These are phyloP conservation scores for Neonothopanus nambi DNA, from an alignment of 1,284 basidiomycete genomes.

Conservation along the genomic window DNA sequence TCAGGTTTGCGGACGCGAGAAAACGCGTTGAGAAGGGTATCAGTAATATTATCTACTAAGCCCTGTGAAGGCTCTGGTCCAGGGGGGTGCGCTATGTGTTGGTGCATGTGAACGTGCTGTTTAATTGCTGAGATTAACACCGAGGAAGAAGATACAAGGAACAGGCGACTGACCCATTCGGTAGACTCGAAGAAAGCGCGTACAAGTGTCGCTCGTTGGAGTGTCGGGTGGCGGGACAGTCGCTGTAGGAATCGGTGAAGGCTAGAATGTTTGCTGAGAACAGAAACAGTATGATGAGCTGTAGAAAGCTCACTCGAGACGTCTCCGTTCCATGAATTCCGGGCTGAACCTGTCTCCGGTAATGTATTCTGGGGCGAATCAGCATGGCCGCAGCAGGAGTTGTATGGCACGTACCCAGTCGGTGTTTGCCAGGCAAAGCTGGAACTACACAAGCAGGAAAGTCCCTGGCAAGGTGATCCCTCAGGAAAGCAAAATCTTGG, in stretches of 20 bases:
- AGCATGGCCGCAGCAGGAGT: not conserved
- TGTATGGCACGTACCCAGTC: slow-evolving; percentile 68
- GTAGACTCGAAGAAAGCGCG: slow-evolving; percentile 93
- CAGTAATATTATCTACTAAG: slow-evolving; percentile 93
- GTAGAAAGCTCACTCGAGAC: slow-evolving; percentile 72
- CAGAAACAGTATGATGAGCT: not conserved
- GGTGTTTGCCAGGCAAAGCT: slow-evolving; percentile 94
- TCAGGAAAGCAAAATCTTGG: slow-evolving; percentile 95
- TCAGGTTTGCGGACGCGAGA: slow-evolving; percentile 95
- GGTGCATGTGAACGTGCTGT: slow-evolving; percentile 94
- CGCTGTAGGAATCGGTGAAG: slow-evolving; percentile 93
- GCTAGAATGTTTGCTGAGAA: slow-evolving; percentile 40
- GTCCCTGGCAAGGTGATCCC: slow-evolving; percentile 85
- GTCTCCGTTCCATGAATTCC: slow-evolving; percentile 93
- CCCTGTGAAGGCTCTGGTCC: slow-evolving; percentile 75
- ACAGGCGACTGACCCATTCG: slow-evolving; percentile 83
- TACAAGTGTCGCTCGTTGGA: slow-evolving; percentile 89
- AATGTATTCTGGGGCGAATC: slow-evolving; percentile 75
- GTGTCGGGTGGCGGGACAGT: slow-evolving; percentile 87
- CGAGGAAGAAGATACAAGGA: not conserved
- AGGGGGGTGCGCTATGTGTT: slow-evolving; percentile 87
- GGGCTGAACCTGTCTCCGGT: slow-evolving; percentile 96
- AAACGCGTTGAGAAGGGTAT: slow-evolving; percentile 95
- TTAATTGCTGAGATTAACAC: slow-evolving; percentile 8
- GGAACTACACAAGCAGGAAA: slow-evolving; percentile 98